Conservation (phyloP, 495 filamentous ascomycete species). For the Evansstolkia leycettana region DNA sequence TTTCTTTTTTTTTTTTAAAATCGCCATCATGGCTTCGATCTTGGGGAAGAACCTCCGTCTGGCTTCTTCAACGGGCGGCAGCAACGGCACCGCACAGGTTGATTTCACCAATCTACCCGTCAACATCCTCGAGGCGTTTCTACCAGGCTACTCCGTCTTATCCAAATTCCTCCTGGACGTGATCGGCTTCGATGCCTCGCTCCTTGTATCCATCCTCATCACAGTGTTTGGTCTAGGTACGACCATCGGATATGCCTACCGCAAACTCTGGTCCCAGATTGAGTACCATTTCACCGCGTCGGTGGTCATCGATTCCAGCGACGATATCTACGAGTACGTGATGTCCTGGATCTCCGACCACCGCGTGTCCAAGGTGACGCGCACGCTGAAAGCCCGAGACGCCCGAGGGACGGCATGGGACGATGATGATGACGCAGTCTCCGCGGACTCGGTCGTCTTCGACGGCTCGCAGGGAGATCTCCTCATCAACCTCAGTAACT, state of each 20-base stretch:
- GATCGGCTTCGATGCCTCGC: slow-evolving; percentile 47
- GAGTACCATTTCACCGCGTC: slow-evolving; percentile 38
- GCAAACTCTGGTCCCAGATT: slow-evolving; percentile 8
- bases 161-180: slow-evolving; percentile 39
- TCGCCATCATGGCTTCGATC: not conserved
- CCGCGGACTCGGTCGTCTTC: not conserved
- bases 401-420: slow-evolving; percentile 39
- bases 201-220: slow-evolving; percentile 46
- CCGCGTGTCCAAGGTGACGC: slow-evolving; percentile 35
- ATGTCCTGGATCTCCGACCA: slow-evolving; percentile 50
- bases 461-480: not conserved
- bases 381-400: slow-evolving; percentile 47
- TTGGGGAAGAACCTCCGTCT: not conserved
- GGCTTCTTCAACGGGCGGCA: not conserved
- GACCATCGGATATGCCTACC: not conserved
- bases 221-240: slow-evolving; percentile 20
- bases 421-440: slow-evolving; percentile 26
- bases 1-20: not conserved
- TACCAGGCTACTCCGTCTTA: slow-evolving; percentile 50
- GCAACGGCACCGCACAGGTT: not conserved
- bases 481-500: slow-evolving; percentile 27
- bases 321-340: slow-evolving; percentile 48
- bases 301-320: slow-evolving; percentile 41
- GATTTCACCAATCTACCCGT: slow-evolving; percentile 1
- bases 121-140: slow-evolving; percentile 47